Percentiles rank a stretch among this genome's conserved stretches.
Conservation (phyloP, 2,329 filamentous ascomycete genomes). For the Berkeleyomyces basicola region DNA sequence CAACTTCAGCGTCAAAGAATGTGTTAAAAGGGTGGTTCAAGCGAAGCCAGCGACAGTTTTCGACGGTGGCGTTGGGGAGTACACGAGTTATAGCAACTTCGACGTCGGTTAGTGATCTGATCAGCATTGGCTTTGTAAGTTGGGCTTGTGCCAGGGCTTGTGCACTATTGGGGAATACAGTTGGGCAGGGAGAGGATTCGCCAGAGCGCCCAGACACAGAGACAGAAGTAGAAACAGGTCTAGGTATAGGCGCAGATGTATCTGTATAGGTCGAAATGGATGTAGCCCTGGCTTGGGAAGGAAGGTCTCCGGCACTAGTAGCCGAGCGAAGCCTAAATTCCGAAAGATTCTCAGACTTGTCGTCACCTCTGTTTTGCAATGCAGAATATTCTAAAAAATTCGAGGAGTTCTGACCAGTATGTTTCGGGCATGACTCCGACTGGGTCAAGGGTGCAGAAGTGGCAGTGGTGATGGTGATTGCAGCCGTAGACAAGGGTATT, state of each 20-base stretch:
- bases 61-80: constrained; percentile 21
- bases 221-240: neutral
- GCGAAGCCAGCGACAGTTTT: constrained; percentile 16
- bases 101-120: constrained; percentile 13
- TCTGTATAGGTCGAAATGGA: neutral
- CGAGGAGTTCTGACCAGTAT: neutral
- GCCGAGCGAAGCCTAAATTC: neutral
- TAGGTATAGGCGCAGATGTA: neutral
- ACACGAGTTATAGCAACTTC: constrained; percentile 22
- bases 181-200: neutral
- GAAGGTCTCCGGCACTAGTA: neutral
- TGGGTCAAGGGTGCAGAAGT: neutral
- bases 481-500: neutral
- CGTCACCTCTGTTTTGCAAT: neutral
- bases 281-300: neutral
- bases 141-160: neutral
- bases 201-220: neutral
- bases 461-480: neutral
- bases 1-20: constrained; percentile 9
- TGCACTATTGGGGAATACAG: constrained; percentile 5
- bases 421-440: neutral
- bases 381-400: neutral
- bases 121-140: constrained; percentile 5
- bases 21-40: constrained; percentile 11
- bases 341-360: too few relatives aligned